Conservation (phyloP, 176 grass and related monocot genomes). For the bread wheat (Triticum aestivum) region DNA sequence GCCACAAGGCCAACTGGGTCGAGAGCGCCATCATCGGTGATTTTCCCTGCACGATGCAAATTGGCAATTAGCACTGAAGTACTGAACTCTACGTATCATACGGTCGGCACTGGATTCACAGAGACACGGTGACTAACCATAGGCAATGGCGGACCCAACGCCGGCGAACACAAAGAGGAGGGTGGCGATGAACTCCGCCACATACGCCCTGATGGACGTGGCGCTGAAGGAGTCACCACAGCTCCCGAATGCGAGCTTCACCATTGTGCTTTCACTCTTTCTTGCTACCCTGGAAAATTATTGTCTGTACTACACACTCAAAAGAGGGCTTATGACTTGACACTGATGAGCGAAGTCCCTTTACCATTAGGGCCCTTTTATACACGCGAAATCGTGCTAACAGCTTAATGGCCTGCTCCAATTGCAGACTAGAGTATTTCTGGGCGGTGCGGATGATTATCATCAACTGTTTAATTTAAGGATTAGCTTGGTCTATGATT, state of each 20-base stretch:
- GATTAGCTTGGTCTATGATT: constrained; percentile 40
- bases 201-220: constrained; percentile 68
- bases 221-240: constrained; percentile 71
- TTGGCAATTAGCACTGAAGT: too few species aligned
- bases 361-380: constrained; percentile 39
- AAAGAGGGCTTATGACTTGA: background rate
- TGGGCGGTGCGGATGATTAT: constrained; percentile 49
- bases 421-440: constrained; percentile 49
- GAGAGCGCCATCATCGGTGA: constrained; percentile 58
- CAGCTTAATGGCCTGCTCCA: constrained; percentile 25
- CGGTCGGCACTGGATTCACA: background rate
- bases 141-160: constrained; percentile 90
- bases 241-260: constrained; percentile 82
- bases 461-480: constrained; percentile 11
- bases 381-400: constrained; percentile 30
- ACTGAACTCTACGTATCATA: too few species aligned
- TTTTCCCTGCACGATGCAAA: constrained; percentile 34
- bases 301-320: background rate
- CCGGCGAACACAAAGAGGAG: constrained; percentile 97
- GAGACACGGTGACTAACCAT: constrained; percentile 26
- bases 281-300: background rate
- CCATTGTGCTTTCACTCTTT: constrained; percentile 55
- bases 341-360: constrained; percentile 18
- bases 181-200: constrained; percentile 96
- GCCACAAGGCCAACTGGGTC: constrained; percentile 87